phyloP scores from a whole-genome alignment of 768 basidiomycete species.

The Phlegmacium glaucopus region DNA sequence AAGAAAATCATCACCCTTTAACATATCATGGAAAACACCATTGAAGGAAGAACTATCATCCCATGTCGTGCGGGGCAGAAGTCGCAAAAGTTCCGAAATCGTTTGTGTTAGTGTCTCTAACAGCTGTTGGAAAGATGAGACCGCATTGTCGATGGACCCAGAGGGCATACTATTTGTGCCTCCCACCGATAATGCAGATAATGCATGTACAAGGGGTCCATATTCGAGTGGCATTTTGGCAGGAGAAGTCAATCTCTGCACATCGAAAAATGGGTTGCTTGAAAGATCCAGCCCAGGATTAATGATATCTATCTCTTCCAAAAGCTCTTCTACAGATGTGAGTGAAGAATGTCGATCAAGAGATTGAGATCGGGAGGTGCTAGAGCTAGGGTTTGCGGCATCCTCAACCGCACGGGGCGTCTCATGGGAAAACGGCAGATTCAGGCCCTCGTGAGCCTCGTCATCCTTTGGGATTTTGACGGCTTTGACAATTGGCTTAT shows the following conservation, averaged over 20 bases:
- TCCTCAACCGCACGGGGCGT: slow-evolving; percentile 32
- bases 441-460: slow-evolving; percentile 44
- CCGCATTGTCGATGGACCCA: slow-evolving; percentile 87
- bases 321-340: slow-evolving; percentile 56
- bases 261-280: slow-evolving; percentile 74
- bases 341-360: slow-evolving; percentile 44
- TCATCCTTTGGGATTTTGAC: slow-evolving; percentile 60
- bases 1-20: slow-evolving; percentile 83
- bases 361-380: slow-evolving; percentile 60
- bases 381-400: slow-evolving; percentile 46
- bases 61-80: slow-evolving; percentile 87
- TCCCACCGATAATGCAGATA: slow-evolving; percentile 83
- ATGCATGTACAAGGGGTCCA: slow-evolving; percentile 79
- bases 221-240: slow-evolving; percentile 81
- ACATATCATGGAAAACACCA: slow-evolving; percentile 82
- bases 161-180: slow-evolving; percentile 81
- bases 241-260: slow-evolving; percentile 67
- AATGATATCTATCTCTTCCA: slow-evolving; percentile 62
- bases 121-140: slow-evolving; percentile 86
- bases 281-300: slow-evolving; percentile 63
- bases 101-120: slow-evolving; percentile 88
- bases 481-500: slow-evolving; percentile 58
- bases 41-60: slow-evolving; percentile 89
- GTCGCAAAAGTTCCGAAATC: slow-evolving; percentile 79
- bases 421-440: slow-evolving; percentile 47